These are phyloP conservation scores for Globisporangium parvum DNA, from an alignment of 352 stramenopile genomes.

Conservation along the genomic window DNA sequence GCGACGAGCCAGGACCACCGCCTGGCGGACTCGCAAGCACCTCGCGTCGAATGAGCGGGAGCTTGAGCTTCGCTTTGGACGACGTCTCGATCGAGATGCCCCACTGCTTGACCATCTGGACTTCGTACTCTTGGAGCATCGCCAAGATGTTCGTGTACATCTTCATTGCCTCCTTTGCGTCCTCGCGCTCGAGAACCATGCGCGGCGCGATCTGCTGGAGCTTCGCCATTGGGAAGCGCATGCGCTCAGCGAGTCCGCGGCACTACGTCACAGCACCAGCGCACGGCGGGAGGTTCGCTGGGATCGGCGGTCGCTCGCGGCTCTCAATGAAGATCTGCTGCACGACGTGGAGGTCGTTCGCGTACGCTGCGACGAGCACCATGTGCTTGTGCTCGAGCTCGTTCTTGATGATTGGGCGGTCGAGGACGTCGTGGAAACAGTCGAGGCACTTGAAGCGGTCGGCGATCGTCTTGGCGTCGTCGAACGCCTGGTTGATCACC, in stretches of 20 bases:
- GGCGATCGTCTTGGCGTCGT: slow-evolving; percentile 87
- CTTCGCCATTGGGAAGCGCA: slow-evolving; percentile 89
- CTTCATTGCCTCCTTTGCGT: slow-evolving; percentile 88
- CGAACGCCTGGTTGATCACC: slow-evolving; percentile 90
- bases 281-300: slow-evolving; percentile 86
- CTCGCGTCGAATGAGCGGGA: slow-evolving; percentile 75
- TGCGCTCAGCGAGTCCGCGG: slow-evolving; percentile 74
- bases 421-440: slow-evolving; percentile 86
- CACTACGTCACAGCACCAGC: slow-evolving; percentile 90
- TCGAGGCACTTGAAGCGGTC: slow-evolving; percentile 90
- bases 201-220: slow-evolving; percentile 70
- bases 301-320: slow-evolving; percentile 79
- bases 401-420: slow-evolving; percentile 82
- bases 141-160: slow-evolving; percentile 86
- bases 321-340: slow-evolving; percentile 90
- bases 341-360: slow-evolving; percentile 74
- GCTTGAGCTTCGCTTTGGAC: slow-evolving; percentile 83
- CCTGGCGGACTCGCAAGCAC: background rate
- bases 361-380: slow-evolving; percentile 71
- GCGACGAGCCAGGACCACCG: background rate
- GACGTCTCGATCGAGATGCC: slow-evolving; percentile 72
- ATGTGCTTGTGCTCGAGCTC: slow-evolving; percentile 88
- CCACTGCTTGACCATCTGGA: slow-evolving; percentile 82
- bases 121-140: slow-evolving; percentile 75
- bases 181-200: slow-evolving; percentile 83